Base-by-base conservation (phyloP, 1,284 basidiomycete genomes). In the Phlebopus sp. region DNA sequence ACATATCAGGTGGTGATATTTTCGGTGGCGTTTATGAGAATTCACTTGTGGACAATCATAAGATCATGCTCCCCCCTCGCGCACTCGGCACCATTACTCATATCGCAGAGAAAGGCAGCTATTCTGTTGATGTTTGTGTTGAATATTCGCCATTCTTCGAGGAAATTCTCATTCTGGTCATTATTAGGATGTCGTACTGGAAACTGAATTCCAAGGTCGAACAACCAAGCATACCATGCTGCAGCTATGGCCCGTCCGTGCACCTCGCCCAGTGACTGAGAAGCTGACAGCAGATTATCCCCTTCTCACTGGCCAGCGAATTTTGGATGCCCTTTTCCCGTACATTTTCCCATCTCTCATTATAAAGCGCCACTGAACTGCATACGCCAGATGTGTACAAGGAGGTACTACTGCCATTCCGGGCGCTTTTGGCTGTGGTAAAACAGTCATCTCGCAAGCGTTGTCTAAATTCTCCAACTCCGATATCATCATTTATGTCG, bases 391-490 rank as follows among this genome's bases (percentile, higher is more conserved):
- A 21, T 96, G 93, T 69, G 95, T 99, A 3, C 97, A 99, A 75
- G 97, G 97, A 59, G 97, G 97, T 51, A 99, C 97, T 8, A 99
- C 97, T 6, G 94, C 96, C 54, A 99, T 99, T 68, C 97, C 97
- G 25, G 97, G 97, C 59, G 97, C 97, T 59, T 99, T 99, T 69
- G 97, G 97, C 63, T 98, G 96, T 63, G 92, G 92, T 59, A 95
- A 95, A 78, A 97, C 94, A 19, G 94, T 97, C 60, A 97, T 97
- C 62, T 95, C 92, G 32, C 87, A 97, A 74, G 97, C 96, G 11
- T 76, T 99, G 53, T 98, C 97, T 58, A 99, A 99, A 69, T 99
- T 86, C 74, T 99, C 97, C 30, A 99, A 99, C 77, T 97, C 95
- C 59, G 96, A 99, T 68, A 98, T 98, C 61, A 99, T 99, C 67